These are phyloP conservation scores for Spathaspora arborariae DNA, from an alignment of 805 yeast species.

Conservation along the genomic window DNA sequence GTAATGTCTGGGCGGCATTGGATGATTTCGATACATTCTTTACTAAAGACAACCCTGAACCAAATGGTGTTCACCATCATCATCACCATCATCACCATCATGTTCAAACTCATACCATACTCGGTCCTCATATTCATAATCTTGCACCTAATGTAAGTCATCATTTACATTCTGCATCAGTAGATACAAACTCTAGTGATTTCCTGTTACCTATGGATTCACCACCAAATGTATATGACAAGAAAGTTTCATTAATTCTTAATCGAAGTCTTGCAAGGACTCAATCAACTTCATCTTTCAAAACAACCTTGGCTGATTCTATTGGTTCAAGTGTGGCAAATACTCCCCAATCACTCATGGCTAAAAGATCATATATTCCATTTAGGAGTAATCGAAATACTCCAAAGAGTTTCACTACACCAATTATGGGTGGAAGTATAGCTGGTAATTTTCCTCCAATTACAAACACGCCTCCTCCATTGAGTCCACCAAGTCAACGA, in stretches of 20 bases:
- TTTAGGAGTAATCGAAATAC: slow-evolving; percentile 19
- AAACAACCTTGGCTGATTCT: slow-evolving; percentile 70
- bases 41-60: slow-evolving; percentile 43
- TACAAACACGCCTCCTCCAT: slow-evolving; percentile 13
- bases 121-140: too few species aligned
- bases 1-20: slow-evolving; percentile 89
- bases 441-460: slow-evolving; percentile 16
- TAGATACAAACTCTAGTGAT: slow-evolving; percentile 51
- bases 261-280: slow-evolving; percentile 71
- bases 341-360: slow-evolving; percentile 2
- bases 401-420: slow-evolving; percentile 22
- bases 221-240: slow-evolving; percentile 76
- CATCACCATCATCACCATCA: neutral
- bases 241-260: slow-evolving; percentile 71
- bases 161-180: slow-evolving; percentile 50
- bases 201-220: slow-evolving; percentile 56
- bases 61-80: slow-evolving; percentile 5
- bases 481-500: slow-evolving; percentile 2
- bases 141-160: slow-evolving; percentile 10
- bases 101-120: neutral
- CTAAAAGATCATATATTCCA: slow-evolving; percentile 39
- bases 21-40: slow-evolving; percentile 88
- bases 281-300: slow-evolving; percentile 74
- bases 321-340: slow-evolving; percentile 15
- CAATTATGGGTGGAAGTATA: slow-evolving; percentile 13